phyloP scores from a whole-genome alignment of 2,329 filamentous ascomycete genomes.

The Podosphaera aphanis region DNA sequence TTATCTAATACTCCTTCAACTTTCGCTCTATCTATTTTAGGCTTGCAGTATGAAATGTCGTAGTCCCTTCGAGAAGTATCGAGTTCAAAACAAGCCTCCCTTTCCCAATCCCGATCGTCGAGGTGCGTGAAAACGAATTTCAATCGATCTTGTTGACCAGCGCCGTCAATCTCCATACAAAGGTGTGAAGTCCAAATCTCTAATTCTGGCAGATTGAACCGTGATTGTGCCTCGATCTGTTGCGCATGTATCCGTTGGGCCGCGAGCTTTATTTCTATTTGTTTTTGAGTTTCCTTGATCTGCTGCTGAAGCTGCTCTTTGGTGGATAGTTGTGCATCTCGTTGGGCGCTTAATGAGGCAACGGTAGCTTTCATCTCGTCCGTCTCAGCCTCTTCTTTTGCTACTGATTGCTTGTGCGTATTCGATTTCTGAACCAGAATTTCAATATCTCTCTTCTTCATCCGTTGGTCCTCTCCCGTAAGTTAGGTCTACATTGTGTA shows the following conservation, averaged over 20 bases:
- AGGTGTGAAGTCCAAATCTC: constrained; percentile 90
- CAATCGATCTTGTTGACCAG: constrained; percentile 59
- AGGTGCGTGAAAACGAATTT: constrained; percentile 80
- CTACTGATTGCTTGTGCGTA: constrained; percentile 49
- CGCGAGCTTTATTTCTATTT: constrained; percentile 46
- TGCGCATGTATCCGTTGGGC: constrained; percentile 49
- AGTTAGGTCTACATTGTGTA: constrained; percentile 4
- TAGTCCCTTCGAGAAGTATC: constrained; percentile 65
- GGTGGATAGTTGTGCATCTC: constrained; percentile 32
- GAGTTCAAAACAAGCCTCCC: constrained; percentile 84
- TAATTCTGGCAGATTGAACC: constrained; percentile 78
- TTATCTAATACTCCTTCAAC: constrained; percentile 54
- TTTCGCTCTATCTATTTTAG: constrained; percentile 58
- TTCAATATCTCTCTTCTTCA: constrained; percentile 71
- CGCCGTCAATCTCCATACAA: constrained; percentile 72
- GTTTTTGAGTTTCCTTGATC: constrained; percentile 42
- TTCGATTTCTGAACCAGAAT: constrained; percentile 50
- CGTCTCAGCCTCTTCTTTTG: constrained; percentile 54
- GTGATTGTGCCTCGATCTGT: constrained; percentile 59
- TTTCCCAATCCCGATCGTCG: constrained; percentile 66
- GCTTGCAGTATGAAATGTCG: constrained; percentile 56
- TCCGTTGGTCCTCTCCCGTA: constrained; percentile 63
- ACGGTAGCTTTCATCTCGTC: constrained; percentile 48
- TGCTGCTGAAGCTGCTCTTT: constrained; percentile 35
- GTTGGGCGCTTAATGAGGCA: constrained; percentile 31